These are phyloP conservation scores for Phytopythium ostracodes DNA, from an alignment of 352 stramenopile species.

Conservation along the genomic window DNA sequence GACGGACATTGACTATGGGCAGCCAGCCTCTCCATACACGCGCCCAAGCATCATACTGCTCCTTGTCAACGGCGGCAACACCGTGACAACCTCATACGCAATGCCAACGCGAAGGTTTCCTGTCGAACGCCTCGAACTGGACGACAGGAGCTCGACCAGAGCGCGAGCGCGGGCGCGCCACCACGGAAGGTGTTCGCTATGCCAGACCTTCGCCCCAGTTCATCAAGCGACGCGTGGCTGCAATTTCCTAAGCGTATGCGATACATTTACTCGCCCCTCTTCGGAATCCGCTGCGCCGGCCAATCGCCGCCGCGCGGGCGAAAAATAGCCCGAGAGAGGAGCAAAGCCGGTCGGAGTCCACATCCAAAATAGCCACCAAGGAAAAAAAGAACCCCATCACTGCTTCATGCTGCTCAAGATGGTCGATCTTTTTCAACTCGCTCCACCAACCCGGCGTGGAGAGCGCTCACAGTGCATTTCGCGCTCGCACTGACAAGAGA, in stretches of 20 bases:
- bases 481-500: neutral
- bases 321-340: neutral
- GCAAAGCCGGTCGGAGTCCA: neutral
- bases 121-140: neutral
- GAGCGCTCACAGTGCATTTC: neutral
- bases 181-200: too few species aligned
- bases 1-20: too few species aligned
- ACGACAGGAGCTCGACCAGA: too few species aligned
- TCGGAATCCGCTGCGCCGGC: neutral
- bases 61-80: too few species aligned
- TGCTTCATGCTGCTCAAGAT: neutral
- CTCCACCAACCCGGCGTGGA: neutral
- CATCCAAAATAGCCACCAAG: neutral
- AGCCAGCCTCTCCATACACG: too few species aligned
- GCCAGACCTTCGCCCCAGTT: too few species aligned
- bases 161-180: too few species aligned
- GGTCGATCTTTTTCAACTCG: neutral
- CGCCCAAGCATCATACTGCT: too few species aligned
- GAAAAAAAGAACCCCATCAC: neutral
- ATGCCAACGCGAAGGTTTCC: neutral
- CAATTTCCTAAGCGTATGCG: neutral
- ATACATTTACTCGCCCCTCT: neutral
- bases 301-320: neutral
- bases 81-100: neutral
- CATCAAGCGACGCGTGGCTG: too few species aligned